Conservation (phyloP, 352 stramenopile genomes). For the Halophytophthora polymorphica region DNA sequence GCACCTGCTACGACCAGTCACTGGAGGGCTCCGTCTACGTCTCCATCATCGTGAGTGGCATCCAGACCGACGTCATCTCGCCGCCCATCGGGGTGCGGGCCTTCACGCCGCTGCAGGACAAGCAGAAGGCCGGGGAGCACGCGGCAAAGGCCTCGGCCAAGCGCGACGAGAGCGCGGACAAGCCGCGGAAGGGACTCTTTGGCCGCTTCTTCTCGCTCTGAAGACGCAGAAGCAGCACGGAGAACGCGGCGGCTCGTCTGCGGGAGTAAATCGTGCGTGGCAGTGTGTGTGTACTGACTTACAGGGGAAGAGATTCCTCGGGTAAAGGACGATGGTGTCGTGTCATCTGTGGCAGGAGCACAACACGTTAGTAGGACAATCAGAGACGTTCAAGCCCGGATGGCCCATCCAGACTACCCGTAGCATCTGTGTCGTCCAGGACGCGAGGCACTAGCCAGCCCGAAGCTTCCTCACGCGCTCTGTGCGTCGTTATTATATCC, state of each 20-base stretch:
- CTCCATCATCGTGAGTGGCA: constrained; percentile 87
- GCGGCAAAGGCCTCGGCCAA: constrained; percentile 9
- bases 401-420: no score
- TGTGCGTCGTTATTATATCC: constrained; percentile 11
- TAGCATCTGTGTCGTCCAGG: no score
- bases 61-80: constrained; percentile 83
- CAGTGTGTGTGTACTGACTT: no score
- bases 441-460: no score
- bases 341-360: no score
- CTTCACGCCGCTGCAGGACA: constrained; percentile 46
- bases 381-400: no score
- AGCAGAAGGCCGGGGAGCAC: constrained; percentile 20
- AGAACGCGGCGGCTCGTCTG: no score
- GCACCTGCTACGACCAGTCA: constrained; percentile 83
- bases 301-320: no score
- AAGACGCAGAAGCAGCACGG: not conserved
- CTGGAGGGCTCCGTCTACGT: constrained; percentile 80
- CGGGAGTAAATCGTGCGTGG: no score
- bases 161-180: constrained; percentile 18
- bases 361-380: no score
- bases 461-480: no score
- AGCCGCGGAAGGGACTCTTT: constrained; percentile 54
- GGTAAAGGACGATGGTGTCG: no score
- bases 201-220: constrained; percentile 74
- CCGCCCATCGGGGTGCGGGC: constrained; percentile 54